Evolutionary conservation across 106 monocot genomes (phyloP), one percentile per base, ranked within the genome.

Genomic region (Cymbidium sinense): DNA sequence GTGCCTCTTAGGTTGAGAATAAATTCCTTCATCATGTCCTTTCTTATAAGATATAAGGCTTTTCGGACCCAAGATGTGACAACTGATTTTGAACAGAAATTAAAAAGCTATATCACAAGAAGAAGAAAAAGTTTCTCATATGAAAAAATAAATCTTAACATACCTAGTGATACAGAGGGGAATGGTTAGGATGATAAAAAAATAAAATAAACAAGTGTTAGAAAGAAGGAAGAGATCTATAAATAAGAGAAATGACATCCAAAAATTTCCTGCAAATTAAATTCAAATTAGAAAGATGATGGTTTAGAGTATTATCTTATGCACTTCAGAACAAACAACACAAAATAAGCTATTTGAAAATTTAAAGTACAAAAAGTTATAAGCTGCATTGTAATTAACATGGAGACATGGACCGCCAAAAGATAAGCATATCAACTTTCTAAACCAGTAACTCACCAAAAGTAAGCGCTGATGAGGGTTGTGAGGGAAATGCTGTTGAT

Each of bases 371-470:
- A 71, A 67, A 71, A 71, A 39, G 21, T 37, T 8, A 20, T 21
- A 35, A 1, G 37, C 0, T 71, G n/a, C 20, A n/a, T 71, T 39
- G 37, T 37, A 71, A 21, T 39, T 71, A 71, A 71, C 18, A 71
- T 36, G 18, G 18, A 36, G 39, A 71, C 18, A 71, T 36, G 18
- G 18, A 36, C 35, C 37, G 15, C 30, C 30, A 71, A 36, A 31
- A 71, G 5, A 28, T 12, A 43, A 43, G 11, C 0, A 44, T 27
- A 2, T 10, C 27, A 44, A 17, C 12, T 21, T 74, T 5, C 28
- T 74, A 47, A 4, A 74, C 44, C 74, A 43, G 25, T 1, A 74
- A 44, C 44, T 43, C 47, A 74, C 74, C 41, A 74, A 74, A 74
- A 39, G 39, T 20, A 20, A 18, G 37, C 37, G 71, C 8, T 30